Percentiles rank a stretch among this genome's conserved stretches.
Evolutionary conservation across 441 rosid species (phyloP).

Genomic region (Hura crepitans): DNA sequence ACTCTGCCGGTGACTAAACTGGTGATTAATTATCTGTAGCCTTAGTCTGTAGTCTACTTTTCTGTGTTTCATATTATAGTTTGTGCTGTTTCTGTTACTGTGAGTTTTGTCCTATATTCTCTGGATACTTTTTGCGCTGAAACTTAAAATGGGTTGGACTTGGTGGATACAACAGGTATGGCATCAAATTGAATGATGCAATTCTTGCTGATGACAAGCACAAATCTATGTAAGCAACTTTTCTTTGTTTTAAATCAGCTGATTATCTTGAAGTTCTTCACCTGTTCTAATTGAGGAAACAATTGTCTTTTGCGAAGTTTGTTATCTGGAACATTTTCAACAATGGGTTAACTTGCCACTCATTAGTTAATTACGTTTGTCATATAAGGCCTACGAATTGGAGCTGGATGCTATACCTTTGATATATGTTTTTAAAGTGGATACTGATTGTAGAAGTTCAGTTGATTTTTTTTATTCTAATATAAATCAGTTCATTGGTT

Average conservation of each 20-base stretch:
- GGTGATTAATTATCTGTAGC: too few relatives aligned
- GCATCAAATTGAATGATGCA: constrained; percentile 75
- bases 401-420: too few relatives aligned
- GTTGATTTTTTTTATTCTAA: too few relatives aligned
- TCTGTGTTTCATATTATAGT: not conserved
- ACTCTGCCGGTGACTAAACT: not conserved
- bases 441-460: too few relatives aligned
- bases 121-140: not conserved
- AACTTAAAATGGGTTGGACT: not conserved
- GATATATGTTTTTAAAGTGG: too few relatives aligned
- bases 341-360: not conserved
- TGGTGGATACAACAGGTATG: constrained; percentile 41
- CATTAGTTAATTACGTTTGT: not conserved
- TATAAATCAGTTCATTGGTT: too few relatives aligned
- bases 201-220: constrained; percentile 95
- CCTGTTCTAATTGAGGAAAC: not conserved
- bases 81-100: not conserved
- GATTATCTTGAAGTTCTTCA: not conserved
- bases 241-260: too few relatives aligned
- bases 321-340: not conserved
- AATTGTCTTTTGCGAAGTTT: not conserved
- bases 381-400: not conserved
- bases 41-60: not conserved
- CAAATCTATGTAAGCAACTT: constrained; percentile 64
- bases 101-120: not conserved